Conservation (phyloP, 169 alveolate species). For the Babesia divergens region DNA sequence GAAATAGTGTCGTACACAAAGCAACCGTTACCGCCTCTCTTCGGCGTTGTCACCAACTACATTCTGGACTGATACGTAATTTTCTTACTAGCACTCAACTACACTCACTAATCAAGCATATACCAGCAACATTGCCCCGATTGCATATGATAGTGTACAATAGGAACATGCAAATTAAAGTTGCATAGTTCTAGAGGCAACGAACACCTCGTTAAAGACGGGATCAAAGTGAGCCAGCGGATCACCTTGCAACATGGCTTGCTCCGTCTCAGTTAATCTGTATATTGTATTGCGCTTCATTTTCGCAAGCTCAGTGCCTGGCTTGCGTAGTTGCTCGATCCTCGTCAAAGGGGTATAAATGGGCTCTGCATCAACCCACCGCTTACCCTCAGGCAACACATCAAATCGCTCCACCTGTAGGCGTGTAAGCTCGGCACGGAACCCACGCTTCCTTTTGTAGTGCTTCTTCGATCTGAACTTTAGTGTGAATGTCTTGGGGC, state of each 20-base stretch:
- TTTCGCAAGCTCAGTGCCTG: slow-evolving; percentile 47
- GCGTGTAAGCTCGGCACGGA: slow-evolving; percentile 76
- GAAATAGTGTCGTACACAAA: slow-evolving; percentile 60
- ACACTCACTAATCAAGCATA: not conserved
- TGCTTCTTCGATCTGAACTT: slow-evolving; percentile 80
- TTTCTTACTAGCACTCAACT: too few relatives aligned
- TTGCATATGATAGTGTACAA: too few relatives aligned
- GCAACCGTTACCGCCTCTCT: slow-evolving; percentile 55
- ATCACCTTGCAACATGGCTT: slow-evolving; percentile 29
- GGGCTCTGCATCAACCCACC: slow-evolving; percentile 50
- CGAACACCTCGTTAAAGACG: slow-evolving; percentile 38
- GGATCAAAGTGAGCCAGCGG: slow-evolving; percentile 68
- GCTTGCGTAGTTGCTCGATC: slow-evolving; percentile 45
- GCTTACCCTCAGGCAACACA: slow-evolving; percentile 17
- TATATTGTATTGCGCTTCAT: slow-evolving; percentile 53
- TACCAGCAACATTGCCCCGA: not conserved
- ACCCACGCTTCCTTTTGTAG: slow-evolving; percentile 73
- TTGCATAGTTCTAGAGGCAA: slow-evolving; percentile 5
- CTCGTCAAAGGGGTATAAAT: slow-evolving; percentile 36
- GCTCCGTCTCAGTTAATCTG: slow-evolving; percentile 44
- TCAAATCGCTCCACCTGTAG: slow-evolving; percentile 67
- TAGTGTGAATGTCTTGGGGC: slow-evolving; percentile 74
- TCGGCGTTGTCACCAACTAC: slow-evolving; percentile 28
- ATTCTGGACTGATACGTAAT: slow-evolving; percentile 5
- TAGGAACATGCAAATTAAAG: not conserved